Conservation (phyloP, 2,329 filamentous ascomycete species). For the Sclerotinia nivalis region DNA sequence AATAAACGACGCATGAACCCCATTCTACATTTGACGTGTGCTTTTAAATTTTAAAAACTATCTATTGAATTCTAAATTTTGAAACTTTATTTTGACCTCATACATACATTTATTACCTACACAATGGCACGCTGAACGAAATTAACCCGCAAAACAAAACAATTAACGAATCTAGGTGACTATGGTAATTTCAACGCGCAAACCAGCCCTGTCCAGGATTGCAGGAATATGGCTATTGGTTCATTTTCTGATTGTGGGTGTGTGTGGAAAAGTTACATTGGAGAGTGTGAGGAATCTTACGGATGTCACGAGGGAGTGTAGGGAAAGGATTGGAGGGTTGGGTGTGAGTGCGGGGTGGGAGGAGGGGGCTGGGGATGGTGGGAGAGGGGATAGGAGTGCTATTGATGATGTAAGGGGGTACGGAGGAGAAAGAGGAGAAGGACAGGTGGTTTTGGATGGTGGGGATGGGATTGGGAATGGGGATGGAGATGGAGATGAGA, state of each 20-base stretch:
- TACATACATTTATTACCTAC: not conserved
- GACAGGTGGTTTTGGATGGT: constrained; percentile 13
- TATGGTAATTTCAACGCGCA: not conserved
- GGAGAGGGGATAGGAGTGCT: not conserved
- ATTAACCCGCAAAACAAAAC: not conserved
- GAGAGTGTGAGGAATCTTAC: constrained; percentile 11
- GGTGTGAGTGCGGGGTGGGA: not conserved
- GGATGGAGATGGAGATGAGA: not conserved
- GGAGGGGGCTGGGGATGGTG: not conserved
- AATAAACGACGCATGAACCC: not conserved
- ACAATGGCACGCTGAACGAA: not conserved
- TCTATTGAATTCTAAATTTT: not conserved
- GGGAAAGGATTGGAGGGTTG: not conserved
- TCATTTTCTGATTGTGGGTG: not conserved
- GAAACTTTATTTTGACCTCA: not conserved
- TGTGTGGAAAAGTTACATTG: constrained; percentile 1
- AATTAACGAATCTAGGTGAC: not conserved
- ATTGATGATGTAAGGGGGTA: not conserved
- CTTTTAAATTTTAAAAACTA: not conserved
- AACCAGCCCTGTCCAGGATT: not conserved
- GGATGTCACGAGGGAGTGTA: not conserved
- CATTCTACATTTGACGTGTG: not conserved
- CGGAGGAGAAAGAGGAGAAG: not conserved
- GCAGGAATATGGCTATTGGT: not conserved
- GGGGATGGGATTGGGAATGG: constrained; percentile 4